Evolutionary conservation across 495 filamentous ascomycete species (phyloP).

Genomic region (Penicillium paxilli): DNA sequence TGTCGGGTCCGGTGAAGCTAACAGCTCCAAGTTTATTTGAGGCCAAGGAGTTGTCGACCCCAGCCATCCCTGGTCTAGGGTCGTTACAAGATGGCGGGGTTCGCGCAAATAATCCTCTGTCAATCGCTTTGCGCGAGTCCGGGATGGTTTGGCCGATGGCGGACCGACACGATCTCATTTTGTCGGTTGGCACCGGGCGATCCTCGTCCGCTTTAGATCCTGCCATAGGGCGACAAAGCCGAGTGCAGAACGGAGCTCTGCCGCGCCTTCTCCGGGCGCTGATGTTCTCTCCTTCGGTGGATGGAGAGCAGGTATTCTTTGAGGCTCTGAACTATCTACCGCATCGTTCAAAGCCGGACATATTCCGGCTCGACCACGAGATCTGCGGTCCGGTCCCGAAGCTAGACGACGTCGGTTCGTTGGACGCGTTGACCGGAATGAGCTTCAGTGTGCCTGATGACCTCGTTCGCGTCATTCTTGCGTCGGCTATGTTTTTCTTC

Average conservation of each 20-base stretch:
- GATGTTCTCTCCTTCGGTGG: conserved; percentile 21
- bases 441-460: not conserved
- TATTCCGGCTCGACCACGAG: conserved; percentile 15
- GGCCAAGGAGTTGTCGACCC: conserved; percentile 27
- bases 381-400: conserved; percentile 11
- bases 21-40: conserved; percentile 26
- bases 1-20: not conserved
- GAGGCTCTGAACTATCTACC: conserved; percentile 23
- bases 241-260: conserved; percentile 9
- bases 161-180: conserved; percentile 23
- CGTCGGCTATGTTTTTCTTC: conserved; percentile 18
- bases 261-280: conserved; percentile 13
- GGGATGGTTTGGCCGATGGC: conserved; percentile 28
- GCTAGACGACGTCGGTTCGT: conserved; percentile 19
- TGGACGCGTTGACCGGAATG: not conserved
- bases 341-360: conserved; percentile 7
- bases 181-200: conserved; percentile 35
- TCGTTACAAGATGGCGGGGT: conserved; percentile 39
- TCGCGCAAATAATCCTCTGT: conserved; percentile 31
- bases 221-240: not conserved
- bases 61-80: conserved; percentile 27
- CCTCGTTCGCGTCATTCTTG: not conserved
- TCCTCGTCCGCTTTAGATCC: not conserved
- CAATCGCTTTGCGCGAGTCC: conserved; percentile 28
- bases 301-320: conserved; percentile 17